Evolutionary conservation across 2,329 filamentous ascomycete genomes (phyloP).

Genomic region (Colletotrichum orbiculare): DNA sequence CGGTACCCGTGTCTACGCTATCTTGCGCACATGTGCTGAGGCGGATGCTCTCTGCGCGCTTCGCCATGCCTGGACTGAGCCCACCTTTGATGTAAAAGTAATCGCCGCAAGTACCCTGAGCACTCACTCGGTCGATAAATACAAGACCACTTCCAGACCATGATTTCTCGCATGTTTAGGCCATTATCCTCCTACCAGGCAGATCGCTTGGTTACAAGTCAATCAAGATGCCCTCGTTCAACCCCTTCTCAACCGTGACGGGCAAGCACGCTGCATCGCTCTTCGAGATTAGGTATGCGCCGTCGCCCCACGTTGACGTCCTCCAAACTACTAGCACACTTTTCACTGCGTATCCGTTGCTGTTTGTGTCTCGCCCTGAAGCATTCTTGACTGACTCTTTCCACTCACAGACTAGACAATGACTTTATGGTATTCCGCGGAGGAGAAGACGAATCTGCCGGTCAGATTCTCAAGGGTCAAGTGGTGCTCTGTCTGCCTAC

Average conservation of each 20-base stretch:
- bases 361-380: constrained; percentile 2
- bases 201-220: constrained; percentile 67
- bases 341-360: constrained; percentile 3
- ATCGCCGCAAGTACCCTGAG: constrained; percentile 22
- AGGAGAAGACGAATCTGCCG: constrained; percentile 78
- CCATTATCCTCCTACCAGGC: constrained; percentile 36
- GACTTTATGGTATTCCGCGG: constrained; percentile 85
- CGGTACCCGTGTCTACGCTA: not conserved
- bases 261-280: constrained; percentile 63
- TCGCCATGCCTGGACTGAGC: constrained; percentile 8
- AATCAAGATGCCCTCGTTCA: constrained; percentile 65
- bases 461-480: constrained; percentile 78
- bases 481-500: constrained; percentile 79
- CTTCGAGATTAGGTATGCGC: constrained; percentile 67
- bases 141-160: constrained; percentile 35
- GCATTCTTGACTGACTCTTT: constrained; percentile 33
- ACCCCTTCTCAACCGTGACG: constrained; percentile 64
- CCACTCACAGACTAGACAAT: constrained; percentile 71
- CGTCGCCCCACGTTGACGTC: constrained; percentile 9
- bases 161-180: constrained; percentile 24
- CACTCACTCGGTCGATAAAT: constrained; percentile 31
- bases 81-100: constrained; percentile 33
- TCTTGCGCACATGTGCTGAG: too few relatives aligned
- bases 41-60: constrained; percentile 3
- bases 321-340: constrained; percentile 16